Percentiles rank a stretch among this genome's conserved stretches.
Conservation (phyloP, 75 land plant species). For the Picea glauca region DNA sequence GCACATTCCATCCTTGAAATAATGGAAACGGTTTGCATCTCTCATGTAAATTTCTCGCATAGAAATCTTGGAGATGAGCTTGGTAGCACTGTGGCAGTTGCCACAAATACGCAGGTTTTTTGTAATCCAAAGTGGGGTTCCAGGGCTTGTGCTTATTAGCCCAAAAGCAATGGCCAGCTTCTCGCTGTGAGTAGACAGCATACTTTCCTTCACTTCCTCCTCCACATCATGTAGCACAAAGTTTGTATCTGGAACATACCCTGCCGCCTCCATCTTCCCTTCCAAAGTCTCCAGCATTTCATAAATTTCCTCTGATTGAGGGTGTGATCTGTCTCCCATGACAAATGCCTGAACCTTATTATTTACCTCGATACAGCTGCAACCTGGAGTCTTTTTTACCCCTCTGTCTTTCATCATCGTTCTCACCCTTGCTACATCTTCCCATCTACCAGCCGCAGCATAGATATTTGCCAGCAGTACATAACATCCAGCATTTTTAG, state of each 20-base stretch:
- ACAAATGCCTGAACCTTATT: too few relatives aligned
- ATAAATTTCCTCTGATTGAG: too few relatives aligned
- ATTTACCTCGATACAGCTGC: too few relatives aligned
- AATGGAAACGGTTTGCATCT: neutral
- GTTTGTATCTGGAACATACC: constrained; percentile 2
- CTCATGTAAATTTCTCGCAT: neutral
- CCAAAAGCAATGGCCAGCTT: constrained; percentile 8
- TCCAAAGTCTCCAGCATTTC: too few relatives aligned
- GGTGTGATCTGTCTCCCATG: too few relatives aligned
- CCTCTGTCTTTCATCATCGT: too few relatives aligned
- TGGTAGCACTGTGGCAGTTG: neutral
- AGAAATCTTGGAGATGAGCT: constrained; percentile 2
- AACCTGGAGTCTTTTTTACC: too few relatives aligned
- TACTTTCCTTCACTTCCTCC: constrained; percentile 1
- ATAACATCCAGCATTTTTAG: too few relatives aligned
- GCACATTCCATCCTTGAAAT: constrained; percentile 1
- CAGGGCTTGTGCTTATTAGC: neutral
- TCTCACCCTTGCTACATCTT: too few relatives aligned
- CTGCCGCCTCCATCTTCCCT: neutral
- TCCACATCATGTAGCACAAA: neutral
- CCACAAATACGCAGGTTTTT: constrained; percentile 3
- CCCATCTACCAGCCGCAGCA: neutral
- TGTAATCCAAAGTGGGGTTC: neutral
- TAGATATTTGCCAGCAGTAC: neutral
- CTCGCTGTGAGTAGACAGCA: constrained; percentile 3